Evolutionary conservation across 2,329 filamentous ascomycete species (phyloP), one percentile per base, ranked within the genome.

Genomic region (Ophiostoma fasciatum): DNA sequence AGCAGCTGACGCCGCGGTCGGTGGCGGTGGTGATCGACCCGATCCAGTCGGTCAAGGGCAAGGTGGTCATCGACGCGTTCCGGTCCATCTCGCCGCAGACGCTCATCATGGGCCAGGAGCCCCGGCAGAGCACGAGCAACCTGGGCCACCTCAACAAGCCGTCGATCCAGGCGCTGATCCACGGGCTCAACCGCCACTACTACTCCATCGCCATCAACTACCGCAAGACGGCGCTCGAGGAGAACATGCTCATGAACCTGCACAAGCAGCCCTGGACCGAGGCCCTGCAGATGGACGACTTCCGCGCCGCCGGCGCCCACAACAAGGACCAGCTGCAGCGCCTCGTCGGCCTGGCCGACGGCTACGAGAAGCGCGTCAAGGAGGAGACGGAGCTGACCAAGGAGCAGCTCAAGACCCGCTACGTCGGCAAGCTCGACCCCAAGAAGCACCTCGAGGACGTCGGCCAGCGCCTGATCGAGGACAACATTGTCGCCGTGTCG

Each of bases 261-360:
- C 90, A 98, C 71, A 98, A 98, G 69, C 90, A 96, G 49, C 87
- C 94, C 30, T 98, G 90, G 90, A 98, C 92, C 1, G 90, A 98
- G 59, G 90, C 88, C 5, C 61, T 98, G 46, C 76, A 94, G 56
- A 96, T 98, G 85, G 82, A 88, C 42, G 87, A 96, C 59, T 98
- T 98, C 69, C 73, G 78, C 46, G 64, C 74, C 39, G 88, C 96
- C 55, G 83, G 78, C 38, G 67, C 76, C 45, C 75, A 81, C 56
- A 98, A 94, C 56, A 82, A 87, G 55, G 87, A 93, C 37, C 74
- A 79, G 44, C 70, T 98, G 58, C 72, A 94, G 64, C 77, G 82
- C 54, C 72, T 98, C 34, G 90, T 98, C 37, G 74, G 72, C 36
- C 65, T 98, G 42, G 82, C 90, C 1, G 92, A 98, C 46, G 88